These are phyloP conservation scores for Voacanga thouarsii DNA, from an alignment of 257 asterid species.

Conservation along the genomic window DNA sequence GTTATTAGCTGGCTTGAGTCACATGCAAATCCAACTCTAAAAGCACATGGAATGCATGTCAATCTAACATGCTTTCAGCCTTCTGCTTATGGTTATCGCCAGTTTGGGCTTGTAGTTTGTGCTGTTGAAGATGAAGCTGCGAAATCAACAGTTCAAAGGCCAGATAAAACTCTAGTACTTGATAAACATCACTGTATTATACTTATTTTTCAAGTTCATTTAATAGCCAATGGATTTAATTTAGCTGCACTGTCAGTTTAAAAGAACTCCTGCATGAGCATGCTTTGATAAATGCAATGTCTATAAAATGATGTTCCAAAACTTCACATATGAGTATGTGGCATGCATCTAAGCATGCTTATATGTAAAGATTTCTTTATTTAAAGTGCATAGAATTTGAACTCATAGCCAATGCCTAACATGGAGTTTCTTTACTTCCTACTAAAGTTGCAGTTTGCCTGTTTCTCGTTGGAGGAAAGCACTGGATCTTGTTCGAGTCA, in stretches of 20 bases:
- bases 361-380: background rate
- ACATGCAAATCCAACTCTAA: conserved; percentile 65
- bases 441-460: conserved; percentile 50
- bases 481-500: conserved; percentile 66
- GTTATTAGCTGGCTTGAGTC: conserved; percentile 77
- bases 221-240: background rate
- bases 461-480: conserved; percentile 77
- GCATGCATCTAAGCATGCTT: background rate
- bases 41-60: conserved; percentile 52
- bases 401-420: conserved; percentile 9
- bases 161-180: conserved; percentile 34
- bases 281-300: background rate
- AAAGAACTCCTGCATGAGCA: background rate
- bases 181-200: conserved; percentile 53
- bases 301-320: background rate
- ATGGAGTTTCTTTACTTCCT: conserved; percentile 10
- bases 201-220: background rate
- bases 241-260: conserved; percentile 1
- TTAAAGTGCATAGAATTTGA: background rate
- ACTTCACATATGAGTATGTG: background rate
- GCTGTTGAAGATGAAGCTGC: conserved; percentile 51
- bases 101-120: conserved; percentile 67
- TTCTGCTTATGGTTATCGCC: conserved; percentile 68
- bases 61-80: conserved; percentile 66
- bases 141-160: conserved; percentile 41